Conservation (phyloP, 768 basidiomycete species). For the Pisolithus marmoratus region DNA sequence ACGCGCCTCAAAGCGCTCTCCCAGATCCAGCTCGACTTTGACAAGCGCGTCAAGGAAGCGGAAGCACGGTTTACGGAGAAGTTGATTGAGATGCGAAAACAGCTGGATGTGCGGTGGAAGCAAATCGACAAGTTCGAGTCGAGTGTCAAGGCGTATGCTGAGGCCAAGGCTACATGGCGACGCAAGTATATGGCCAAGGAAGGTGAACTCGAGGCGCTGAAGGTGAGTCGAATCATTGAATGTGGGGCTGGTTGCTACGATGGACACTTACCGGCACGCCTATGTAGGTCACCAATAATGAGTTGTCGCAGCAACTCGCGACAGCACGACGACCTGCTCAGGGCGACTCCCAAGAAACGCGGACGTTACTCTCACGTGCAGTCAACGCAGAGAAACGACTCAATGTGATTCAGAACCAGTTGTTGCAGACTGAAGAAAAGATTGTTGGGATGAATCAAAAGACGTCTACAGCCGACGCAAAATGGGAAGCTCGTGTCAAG, state of each 20-base stretch:
- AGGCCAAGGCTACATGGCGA: slow-evolving; percentile 80
- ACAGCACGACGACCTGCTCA: slow-evolving; percentile 53
- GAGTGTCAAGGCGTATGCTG: slow-evolving; percentile 74
- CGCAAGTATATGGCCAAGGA: slow-evolving; percentile 77
- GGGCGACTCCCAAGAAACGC: slow-evolving; percentile 63
- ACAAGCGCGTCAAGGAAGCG: slow-evolving; percentile 74
- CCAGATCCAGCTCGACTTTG: slow-evolving; percentile 82
- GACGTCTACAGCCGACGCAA: slow-evolving; percentile 66
- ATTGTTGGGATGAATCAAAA: slow-evolving; percentile 69
- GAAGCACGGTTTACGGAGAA: slow-evolving; percentile 71
- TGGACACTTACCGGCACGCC: not conserved
- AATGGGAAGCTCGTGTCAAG: slow-evolving; percentile 94
- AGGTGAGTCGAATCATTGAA: slow-evolving; percentile 41
- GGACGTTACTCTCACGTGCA: slow-evolving; percentile 65
- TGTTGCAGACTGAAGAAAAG: slow-evolving; percentile 79
- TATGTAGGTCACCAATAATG: slow-evolving; percentile 61
- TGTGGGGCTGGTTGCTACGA: slow-evolving; percentile 1
- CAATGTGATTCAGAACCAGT: slow-evolving; percentile 79
- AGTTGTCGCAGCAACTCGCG: slow-evolving; percentile 67
- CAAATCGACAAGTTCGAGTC: slow-evolving; percentile 91
- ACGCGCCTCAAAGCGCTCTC: slow-evolving; percentile 78
- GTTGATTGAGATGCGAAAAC: slow-evolving; percentile 73
- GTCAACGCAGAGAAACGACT: slow-evolving; percentile 84
- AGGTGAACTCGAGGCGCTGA: slow-evolving; percentile 83
- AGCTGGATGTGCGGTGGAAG: slow-evolving; percentile 83